Conservation (phyloP, 2,329 filamentous ascomycete species). For the Macroventuria anomochaeta region DNA sequence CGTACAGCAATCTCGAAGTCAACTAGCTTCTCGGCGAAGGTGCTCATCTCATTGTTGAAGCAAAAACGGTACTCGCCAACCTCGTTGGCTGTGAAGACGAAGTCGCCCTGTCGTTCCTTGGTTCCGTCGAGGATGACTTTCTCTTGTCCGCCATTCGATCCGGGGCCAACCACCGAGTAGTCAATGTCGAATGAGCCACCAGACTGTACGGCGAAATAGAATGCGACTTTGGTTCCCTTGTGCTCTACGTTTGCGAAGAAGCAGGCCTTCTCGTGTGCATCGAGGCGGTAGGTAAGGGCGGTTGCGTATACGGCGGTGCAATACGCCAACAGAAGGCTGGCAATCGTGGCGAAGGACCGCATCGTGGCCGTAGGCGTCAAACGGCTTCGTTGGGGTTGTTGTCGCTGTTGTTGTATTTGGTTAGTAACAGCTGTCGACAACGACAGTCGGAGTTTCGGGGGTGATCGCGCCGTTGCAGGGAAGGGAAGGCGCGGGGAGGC, state of each 20-base stretch:
- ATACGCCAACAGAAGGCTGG: conserved; percentile 70
- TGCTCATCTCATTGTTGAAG: conserved; percentile 98
- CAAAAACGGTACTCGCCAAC: conserved; percentile 93
- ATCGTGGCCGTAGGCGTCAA: conserved; percentile 35
- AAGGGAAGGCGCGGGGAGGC: conserved; percentile 22
- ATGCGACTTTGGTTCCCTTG: conserved; percentile 86
- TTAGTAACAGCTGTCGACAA: conserved; percentile 44
- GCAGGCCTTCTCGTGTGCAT: conserved; percentile 91
- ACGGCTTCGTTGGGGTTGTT: conserved; percentile 8
- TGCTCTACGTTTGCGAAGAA: conserved; percentile 85
- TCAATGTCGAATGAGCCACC: conserved; percentile 98
- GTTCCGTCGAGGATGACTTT: conserved; percentile 83
- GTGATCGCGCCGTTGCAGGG: conserved; percentile 29
- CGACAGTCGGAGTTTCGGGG: conserved; percentile 27
- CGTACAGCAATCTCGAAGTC: conserved; percentile 95
- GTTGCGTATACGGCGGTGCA: conserved; percentile 79
- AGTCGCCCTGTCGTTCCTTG: conserved; percentile 95
- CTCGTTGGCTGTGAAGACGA: conserved; percentile 92
- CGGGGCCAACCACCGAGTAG: conserved; percentile 84
- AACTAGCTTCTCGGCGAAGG: conserved; percentile 95
- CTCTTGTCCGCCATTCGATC: conserved; percentile 48
- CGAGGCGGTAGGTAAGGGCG: conserved; percentile 90
- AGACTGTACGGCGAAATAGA: conserved; percentile 99
- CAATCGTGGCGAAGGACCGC: conserved; percentile 42
- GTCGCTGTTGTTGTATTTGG: conserved; percentile 14